Evolutionary conservation across 2,329 filamentous ascomycete species (phyloP).

Genomic region (Penicillium concentricum): DNA sequence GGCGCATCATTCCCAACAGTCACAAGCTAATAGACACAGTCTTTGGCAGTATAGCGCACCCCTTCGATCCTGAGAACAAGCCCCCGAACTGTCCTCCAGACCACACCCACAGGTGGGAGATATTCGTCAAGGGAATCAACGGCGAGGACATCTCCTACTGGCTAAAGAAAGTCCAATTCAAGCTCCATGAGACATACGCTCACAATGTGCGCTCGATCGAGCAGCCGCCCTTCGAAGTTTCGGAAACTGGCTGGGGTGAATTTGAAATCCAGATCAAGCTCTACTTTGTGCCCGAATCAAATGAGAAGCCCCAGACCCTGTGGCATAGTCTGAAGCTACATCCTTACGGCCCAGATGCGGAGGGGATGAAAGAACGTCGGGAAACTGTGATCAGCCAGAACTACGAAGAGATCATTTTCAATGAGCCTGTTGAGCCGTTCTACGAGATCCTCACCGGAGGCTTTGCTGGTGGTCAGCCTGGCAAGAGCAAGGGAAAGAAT

Average conservation of each 20-base stretch:
- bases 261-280: constrained; percentile 96
- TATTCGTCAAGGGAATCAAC: constrained; percentile 88
- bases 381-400: constrained; percentile 72
- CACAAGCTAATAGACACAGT: constrained; percentile 47
- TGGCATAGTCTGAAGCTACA: constrained; percentile 91
- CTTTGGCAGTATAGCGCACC: constrained; percentile 76
- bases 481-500: constrained; percentile 59
- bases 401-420: constrained; percentile 95
- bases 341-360: constrained; percentile 76
- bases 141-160: constrained; percentile 91
- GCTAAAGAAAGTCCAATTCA: constrained; percentile 96
- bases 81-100: constrained; percentile 76
- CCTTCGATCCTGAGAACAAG: constrained; percentile 74
- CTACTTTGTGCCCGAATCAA: constrained; percentile 83
- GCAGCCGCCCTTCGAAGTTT: constrained; percentile 75
- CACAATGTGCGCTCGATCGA: constrained; percentile 87
- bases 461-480: constrained; percentile 48
- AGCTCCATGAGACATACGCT: constrained; percentile 93
- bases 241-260: constrained; percentile 96
- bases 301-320: constrained; percentile 92
- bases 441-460: constrained; percentile 82
- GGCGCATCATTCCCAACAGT: neutral
- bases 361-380: constrained; percentile 66
- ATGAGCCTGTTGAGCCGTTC: constrained; percentile 91
- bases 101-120: constrained; percentile 95